Evolutionary conservation across 2,329 filamentous ascomycete genomes (phyloP), one percentile per base, ranked within the genome.

Genomic region (Davidsoniella virescens): DNA sequence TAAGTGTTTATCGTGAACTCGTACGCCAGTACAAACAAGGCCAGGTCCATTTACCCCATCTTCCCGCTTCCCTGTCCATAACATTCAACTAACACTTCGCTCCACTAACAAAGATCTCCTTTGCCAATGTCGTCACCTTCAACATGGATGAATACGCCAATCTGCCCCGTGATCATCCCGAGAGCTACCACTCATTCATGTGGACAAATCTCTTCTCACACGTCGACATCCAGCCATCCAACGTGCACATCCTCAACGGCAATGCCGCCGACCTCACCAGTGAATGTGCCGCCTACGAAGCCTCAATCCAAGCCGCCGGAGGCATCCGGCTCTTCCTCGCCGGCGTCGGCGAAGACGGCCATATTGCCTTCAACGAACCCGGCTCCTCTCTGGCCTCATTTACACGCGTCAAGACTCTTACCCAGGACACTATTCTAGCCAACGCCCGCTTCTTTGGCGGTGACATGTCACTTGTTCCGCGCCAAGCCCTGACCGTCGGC

Each of bases 91-190:
- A 37, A 42, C 44, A 18, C 18, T n/a, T 25, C 14, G 16, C 23
- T 16, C 20, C 47, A 29, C 2, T n/a, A 38, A 60, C 57, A 62
- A 62, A 85, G 61, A 80, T 93, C 59, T 90, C 85, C 1, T 93
- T 93, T 63, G 80, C 82, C 60, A 77, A 93, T 81, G 84, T 93
- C 59, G 76, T 92, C 61, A 93, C 86, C 23, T 93, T 93, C 72
- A 92, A 92, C 66, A 92, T 92, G 86, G 86, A 93, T 66, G 86
- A 93, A 67, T 93, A 93, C 60, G 84, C 92, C 56, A 84, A 82
- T 52, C 75, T 93, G 55, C 81, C 85, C 33, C 78, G 84, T 59
- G 84, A 88, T 58, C 84, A 93, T 62, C 80, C 84, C 10, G 80
- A 92, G 63, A 87, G 81, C 59, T 93, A 93, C 66, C 86, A 93